phyloP scores from a whole-genome alignment of 345 rosid species.

The Salix udensis region DNA sequence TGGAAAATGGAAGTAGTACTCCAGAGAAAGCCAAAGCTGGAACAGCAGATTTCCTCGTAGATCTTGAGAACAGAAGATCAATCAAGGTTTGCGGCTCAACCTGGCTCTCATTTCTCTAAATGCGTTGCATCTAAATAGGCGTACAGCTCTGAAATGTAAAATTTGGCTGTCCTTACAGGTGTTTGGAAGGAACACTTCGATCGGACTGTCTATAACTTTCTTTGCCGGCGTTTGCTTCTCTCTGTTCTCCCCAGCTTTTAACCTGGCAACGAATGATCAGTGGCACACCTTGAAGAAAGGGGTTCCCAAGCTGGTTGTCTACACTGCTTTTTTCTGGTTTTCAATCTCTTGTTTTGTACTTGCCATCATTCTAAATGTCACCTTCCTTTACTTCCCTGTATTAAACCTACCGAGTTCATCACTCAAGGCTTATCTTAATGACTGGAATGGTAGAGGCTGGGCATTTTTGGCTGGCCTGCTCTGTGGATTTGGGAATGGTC shows the following conservation, averaged over 20 bases:
- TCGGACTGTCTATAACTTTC: constrained; percentile 61
- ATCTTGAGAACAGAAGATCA: constrained; percentile 66
- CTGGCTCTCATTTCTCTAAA: neutral
- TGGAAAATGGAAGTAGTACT: constrained; percentile 30
- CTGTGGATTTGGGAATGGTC: constrained; percentile 86
- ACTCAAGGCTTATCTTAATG: constrained; percentile 61
- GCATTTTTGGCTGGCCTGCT: constrained; percentile 77
- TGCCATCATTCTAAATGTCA: constrained; percentile 58
- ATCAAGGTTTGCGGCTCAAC: constrained; percentile 55
- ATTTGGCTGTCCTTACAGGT: constrained; percentile 41
- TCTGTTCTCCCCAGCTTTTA: constrained; percentile 85
- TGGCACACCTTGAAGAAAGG: constrained; percentile 69
- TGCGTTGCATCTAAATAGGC: neutral
- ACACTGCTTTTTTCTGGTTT: constrained; percentile 83
- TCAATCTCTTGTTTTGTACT: constrained; percentile 59
- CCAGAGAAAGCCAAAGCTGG: constrained; percentile 47
- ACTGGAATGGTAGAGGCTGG: constrained; percentile 89
- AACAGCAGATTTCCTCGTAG: constrained; percentile 57
- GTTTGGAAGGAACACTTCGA: constrained; percentile 60
- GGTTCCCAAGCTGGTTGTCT: constrained; percentile 64
- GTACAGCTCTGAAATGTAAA: neutral
- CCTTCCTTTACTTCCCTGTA: constrained; percentile 66
- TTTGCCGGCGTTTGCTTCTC: constrained; percentile 82
- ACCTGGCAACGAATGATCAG: constrained; percentile 86
- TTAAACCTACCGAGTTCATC: constrained; percentile 60